These are phyloP conservation scores for Saturnispora ahearnii DNA, from an alignment of 805 yeast genomes.

Conservation along the genomic window DNA sequence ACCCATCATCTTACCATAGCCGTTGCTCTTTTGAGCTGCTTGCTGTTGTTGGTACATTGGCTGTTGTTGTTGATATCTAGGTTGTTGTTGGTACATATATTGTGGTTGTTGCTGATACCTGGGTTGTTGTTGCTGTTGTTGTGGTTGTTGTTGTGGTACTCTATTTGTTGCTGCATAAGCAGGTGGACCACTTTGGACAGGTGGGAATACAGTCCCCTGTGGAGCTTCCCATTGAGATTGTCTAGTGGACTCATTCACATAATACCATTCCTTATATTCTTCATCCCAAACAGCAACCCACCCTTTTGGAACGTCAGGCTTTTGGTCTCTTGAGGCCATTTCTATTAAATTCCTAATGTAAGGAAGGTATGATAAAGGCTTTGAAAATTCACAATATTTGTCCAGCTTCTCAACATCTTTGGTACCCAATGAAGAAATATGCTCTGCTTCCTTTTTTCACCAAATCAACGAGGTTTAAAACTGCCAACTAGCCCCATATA, in stretches of 20 bases:
- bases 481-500: too few relatives aligned
- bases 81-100: conserved; percentile 11
- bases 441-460: too few relatives aligned
- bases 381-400: too few relatives aligned
- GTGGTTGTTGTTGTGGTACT: not conserved
- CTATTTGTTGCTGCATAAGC: not conserved
- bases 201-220: conserved; percentile 39
- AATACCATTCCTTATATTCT: conserved; percentile 61
- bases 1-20: conserved; percentile 23
- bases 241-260: conserved; percentile 63
- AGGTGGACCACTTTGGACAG: conserved; percentile 29
- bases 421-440: too few relatives aligned
- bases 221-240: conserved; percentile 92
- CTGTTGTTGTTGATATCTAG: conserved; percentile 11
- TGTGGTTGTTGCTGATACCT: conserved; percentile 8
- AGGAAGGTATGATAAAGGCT: too few relatives aligned
- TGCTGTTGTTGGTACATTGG: conserved; percentile 5
- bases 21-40: conserved; percentile 7
- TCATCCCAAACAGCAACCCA: conserved; percentile 73
- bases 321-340: conserved; percentile 22
- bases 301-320: conserved; percentile 31
- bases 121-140: not conserved
- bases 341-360: too few relatives aligned
- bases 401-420: too few relatives aligned
- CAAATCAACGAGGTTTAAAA: too few relatives aligned